Conservation (phyloP, 306 rosid species). For the Pachyrhizus erosus region DNA sequence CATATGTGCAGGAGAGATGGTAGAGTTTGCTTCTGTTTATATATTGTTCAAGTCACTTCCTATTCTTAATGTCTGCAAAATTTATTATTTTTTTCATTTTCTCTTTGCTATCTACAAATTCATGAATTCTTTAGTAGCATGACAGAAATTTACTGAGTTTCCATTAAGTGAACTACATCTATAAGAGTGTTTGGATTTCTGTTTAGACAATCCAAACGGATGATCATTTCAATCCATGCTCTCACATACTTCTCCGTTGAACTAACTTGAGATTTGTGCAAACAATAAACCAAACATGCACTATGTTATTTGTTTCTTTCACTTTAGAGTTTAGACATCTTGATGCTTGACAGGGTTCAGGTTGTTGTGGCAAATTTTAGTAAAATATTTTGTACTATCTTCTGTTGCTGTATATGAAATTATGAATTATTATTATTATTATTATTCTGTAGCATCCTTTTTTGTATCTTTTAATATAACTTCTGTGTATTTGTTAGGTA, state of each 20-base stretch:
- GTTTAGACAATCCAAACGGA: too few relatives aligned
- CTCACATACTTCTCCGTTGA: too few relatives aligned
- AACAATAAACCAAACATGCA: too few relatives aligned
- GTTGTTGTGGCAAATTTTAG: slow-evolving; percentile 9
- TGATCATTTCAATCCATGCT: too few relatives aligned
- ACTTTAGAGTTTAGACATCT: background rate
- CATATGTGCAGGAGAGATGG: background rate
- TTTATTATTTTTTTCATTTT: background rate
- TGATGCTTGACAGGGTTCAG: background rate
- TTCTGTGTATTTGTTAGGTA: background rate
- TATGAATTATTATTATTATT: background rate
- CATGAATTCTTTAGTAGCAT: background rate
- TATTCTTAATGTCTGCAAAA: background rate
- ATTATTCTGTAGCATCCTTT: background rate
- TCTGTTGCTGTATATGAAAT: background rate
- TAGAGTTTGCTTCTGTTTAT: background rate
- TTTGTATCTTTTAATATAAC: background rate
- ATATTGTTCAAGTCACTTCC: background rate
- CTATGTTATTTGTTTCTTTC: slow-evolving; percentile 10
- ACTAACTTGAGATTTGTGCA: too few relatives aligned
- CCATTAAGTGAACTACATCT: background rate
- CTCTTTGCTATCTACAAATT: background rate
- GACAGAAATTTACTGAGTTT: slow-evolving; percentile 3
- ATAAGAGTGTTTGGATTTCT: too few relatives aligned
- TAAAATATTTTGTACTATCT: background rate